A percentile compares a stretch with the other conserved stretches of the same genome.
Evolutionary conservation across 768 basidiomycete genomes (phyloP).

Genomic region (Fomitopsis pulvina): DNA sequence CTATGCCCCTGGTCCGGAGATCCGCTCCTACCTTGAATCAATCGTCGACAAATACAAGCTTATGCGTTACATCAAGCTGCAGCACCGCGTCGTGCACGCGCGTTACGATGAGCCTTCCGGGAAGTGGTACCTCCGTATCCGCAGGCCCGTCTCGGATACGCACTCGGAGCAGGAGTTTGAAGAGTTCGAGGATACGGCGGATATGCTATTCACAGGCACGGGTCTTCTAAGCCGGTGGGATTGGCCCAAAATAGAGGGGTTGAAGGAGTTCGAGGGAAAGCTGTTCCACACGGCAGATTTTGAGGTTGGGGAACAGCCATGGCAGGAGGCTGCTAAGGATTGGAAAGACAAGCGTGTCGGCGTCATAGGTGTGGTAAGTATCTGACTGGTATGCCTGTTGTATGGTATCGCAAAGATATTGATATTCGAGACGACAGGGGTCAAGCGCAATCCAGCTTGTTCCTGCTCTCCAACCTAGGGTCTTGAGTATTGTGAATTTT

Average conservation of each 20-base stretch:
- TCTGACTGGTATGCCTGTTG: background rate
- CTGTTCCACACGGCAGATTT: conserved; percentile 61
- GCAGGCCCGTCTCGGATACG: no score
- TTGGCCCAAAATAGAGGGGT: conserved; percentile 61
- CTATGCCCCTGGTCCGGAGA: conserved; percentile 55
- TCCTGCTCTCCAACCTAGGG: conserved; percentile 47
- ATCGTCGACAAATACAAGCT: conserved; percentile 54
- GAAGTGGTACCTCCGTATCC: conserved; percentile 51
- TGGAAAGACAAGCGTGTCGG: conserved; percentile 51
- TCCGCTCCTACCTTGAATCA: conserved; percentile 44
- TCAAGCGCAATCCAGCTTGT: conserved; percentile 60
- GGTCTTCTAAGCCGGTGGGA: conserved; percentile 52
- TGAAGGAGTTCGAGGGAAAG: conserved; percentile 49
- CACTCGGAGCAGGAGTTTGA: conserved; percentile 5
- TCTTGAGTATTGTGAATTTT: conserved; percentile 43
- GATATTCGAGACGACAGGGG: conserved; percentile 43
- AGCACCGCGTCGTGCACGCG: conserved; percentile 46
- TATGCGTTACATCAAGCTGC: conserved; percentile 44
- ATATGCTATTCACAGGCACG: conserved; percentile 51
- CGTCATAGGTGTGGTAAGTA: conserved; percentile 53
- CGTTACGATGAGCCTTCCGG: conserved; percentile 42
- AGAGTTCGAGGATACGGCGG: conserved; percentile 45
- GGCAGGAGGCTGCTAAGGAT: conserved; percentile 38
- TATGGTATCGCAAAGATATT: no score
- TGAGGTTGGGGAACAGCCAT: conserved; percentile 32